Evolutionary conservation across 305 asterid species (phyloP), one percentile per base, ranked within the genome.

Genomic region (Nicotiana rustica): DNA sequence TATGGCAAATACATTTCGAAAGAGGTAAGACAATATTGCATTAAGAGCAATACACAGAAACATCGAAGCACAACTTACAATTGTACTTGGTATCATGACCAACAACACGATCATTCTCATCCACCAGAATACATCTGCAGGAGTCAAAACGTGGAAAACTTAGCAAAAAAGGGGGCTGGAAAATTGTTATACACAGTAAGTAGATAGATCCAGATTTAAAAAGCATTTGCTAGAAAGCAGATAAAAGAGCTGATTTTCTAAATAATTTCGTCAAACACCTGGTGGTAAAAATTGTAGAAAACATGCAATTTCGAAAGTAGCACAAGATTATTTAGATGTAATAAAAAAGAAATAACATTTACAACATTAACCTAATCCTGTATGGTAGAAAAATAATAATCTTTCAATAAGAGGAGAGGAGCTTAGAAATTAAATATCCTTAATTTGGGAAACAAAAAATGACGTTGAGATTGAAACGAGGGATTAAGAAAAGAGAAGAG

Each of bases 11-110:
- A 33, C 36, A 33, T 33, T 33, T 33, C 36, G 36, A 33, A 33
- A 33, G 36, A 33, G 36, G 33, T 21, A 62, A 62, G 29, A 62
- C 6, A 59, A n/a, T 9, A 62, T 65, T 29, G 10, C 70, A 13
- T 65, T 29, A 65, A 73, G 38, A 13, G 25, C 41, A 71, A 71
- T 21, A 12, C 21, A 71, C 61, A 47, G 61, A 47, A 19, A 21
- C 61, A 47, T 35, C 29, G 4, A 62, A 62, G 33, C 44, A 66
- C 19, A 36, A 80, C 98, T 93, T 89, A 96, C 99, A 96, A 29
- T 96, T 94, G 90, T 94, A 94, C 83, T 94, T 96, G 87, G 92
- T 90, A 67, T 96, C 99, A 83, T 96, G 99, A 77, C 99, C 99
- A 76, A 94, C 90, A 62, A 96, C 99, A 18, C 55, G 85, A 77